These are phyloP conservation scores for Solanum appendiculatum DNA, from an alignment of 257 asterid species.

Conservation along the genomic window DNA sequence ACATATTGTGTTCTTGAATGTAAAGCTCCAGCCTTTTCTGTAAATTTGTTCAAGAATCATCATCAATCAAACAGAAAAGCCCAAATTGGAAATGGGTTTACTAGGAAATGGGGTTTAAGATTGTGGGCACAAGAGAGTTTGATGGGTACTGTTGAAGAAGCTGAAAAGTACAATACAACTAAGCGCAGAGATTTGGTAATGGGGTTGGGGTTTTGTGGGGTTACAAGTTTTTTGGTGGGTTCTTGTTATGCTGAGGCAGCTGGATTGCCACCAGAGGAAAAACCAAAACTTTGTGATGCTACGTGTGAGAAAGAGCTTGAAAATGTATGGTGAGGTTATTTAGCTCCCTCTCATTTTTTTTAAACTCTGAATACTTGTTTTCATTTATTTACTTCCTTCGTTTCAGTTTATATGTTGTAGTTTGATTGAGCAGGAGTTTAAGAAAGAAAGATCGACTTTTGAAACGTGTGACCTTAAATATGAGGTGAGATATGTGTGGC, in stretches of 20 bases:
- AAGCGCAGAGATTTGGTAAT: conserved; percentile 39
- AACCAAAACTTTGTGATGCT: conserved; percentile 76
- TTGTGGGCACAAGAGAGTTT: not conserved
- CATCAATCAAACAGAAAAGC: conserved; percentile 15
- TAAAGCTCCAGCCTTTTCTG: conserved; percentile 32
- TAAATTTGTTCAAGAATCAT: conserved; percentile 7
- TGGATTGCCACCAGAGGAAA: conserved; percentile 91
- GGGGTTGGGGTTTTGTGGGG: conserved; percentile 20
- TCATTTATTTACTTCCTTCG: not conserved
- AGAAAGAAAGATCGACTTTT: not conserved
- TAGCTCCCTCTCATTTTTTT: conserved; percentile 19
- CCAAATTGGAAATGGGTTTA: conserved; percentile 1
- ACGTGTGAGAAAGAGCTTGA: conserved; percentile 85
- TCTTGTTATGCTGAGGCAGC: conserved; percentile 47
- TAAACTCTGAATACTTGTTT: not conserved
- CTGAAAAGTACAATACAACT: conserved; percentile 9
- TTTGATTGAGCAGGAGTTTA: not conserved
- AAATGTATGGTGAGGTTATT: conserved; percentile 78
- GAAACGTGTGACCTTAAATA: not conserved
- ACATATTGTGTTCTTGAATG: not conserved
- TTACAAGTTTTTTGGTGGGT: conserved; percentile 22
- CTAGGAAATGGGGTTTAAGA: not conserved
- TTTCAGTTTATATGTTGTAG: not conserved
- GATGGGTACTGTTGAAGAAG: conserved; percentile 1
- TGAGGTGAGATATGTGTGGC: not conserved